phyloP scores from a whole-genome alignment of 352 stramenopile genomes.

The Phytophthora uliginosa region DNA sequence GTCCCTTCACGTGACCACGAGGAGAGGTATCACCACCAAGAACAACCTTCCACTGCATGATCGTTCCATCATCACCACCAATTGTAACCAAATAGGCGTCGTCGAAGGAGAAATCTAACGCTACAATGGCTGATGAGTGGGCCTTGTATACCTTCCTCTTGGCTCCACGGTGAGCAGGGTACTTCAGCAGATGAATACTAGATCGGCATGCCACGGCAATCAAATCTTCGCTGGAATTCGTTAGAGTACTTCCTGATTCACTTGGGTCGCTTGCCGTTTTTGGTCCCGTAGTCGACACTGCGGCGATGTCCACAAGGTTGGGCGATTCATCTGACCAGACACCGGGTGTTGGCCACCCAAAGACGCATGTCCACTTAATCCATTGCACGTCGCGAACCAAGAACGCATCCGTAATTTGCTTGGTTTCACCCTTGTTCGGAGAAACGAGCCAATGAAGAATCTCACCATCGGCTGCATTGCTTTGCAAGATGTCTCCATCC shows the following conservation, averaged over 20 bases:
- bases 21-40: not conserved
- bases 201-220: constrained; percentile 60
- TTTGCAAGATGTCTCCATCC: constrained; percentile 84
- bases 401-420: constrained; percentile 76
- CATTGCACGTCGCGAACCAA: constrained; percentile 66
- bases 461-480: constrained; percentile 79
- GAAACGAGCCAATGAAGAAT: constrained; percentile 67
- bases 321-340: constrained; percentile 69
- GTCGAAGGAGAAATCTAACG: constrained; percentile 61
- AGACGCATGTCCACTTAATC: constrained; percentile 76
- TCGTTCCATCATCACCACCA: constrained; percentile 63
- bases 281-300: constrained; percentile 49
- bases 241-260: constrained; percentile 1
- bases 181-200: constrained; percentile 64
- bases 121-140: constrained; percentile 58
- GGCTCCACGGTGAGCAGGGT: constrained; percentile 50
- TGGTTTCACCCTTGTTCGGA: constrained; percentile 41
- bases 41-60: constrained; percentile 65
- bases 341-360: constrained; percentile 71
- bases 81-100: constrained; percentile 60
- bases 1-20: not conserved
- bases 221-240: constrained; percentile 44
- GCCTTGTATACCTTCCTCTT: constrained; percentile 57
- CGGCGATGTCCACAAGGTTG: constrained; percentile 61
- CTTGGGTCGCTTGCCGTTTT: constrained; percentile 10